Evolutionary conservation across 768 basidiomycete species (phyloP), one percentile per base, ranked within the genome.

Genomic region (Amanita polypyramis): DNA sequence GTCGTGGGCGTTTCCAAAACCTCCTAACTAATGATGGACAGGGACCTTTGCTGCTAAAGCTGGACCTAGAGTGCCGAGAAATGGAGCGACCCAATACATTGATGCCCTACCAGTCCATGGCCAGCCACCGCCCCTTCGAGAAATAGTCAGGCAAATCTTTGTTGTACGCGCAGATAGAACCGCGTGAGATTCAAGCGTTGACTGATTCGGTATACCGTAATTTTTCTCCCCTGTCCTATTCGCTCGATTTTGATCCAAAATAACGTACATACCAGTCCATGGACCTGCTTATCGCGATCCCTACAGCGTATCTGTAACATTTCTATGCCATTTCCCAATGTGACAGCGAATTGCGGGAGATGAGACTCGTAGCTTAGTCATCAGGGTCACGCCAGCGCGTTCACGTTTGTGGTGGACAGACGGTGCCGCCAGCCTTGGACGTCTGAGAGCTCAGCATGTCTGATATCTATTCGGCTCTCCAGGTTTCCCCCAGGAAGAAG

Each of bases 401-500:
- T 30, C 27, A 34, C 15, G 32, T 23, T 45, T 5, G 5, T 4
- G 30, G 11, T 4, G 25, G 25, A 43, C 20, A 9, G 21, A 30
- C 27, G 42, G 27, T 11, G 29, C 12, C 2, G 20, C 29, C 10
- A 15, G 14, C 42, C 14, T 32, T 30, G 14, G 10, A 27, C 25
- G 25, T 7, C 25, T 11, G 39, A 21, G 20, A 43, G 42, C 25
- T 30, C 33, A 19, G 15, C 4, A 73, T 84, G 82, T 75, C 79
- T 14, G 75, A 77, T 56, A 62, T 83, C 11, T 84, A 83, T 60
- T 64, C 77, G 35, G 63, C 75, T 12, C 73, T 88, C 19, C 67
- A 72, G 38, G 66, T 86, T 42, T 85, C 85, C 30, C 84, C 82
- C 0, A 73, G 60, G 56, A 88, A 86, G 69, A 85, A 82, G 62